Evolutionary conservation across 257 asterid species (phyloP).

Genomic region (Anisodus acutangulus): DNA sequence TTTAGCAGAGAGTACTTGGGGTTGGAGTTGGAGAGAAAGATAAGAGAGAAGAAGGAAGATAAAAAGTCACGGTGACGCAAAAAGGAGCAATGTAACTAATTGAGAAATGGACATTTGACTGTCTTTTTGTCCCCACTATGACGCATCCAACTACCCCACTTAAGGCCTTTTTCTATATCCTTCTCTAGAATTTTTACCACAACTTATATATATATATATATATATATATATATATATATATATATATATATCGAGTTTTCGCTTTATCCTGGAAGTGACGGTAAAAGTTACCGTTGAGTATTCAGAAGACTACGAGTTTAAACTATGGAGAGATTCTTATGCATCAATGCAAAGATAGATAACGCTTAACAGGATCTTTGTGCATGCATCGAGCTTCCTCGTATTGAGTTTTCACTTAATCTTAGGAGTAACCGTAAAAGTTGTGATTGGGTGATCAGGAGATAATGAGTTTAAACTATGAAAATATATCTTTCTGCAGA

Average conservation of each 20-base stretch:
- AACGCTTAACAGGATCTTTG: too few relatives aligned
- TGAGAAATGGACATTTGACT: constrained; percentile 41
- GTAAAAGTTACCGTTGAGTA: too few relatives aligned
- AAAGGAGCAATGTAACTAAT: constrained; percentile 32
- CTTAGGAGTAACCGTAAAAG: not conserved
- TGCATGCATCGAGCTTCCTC: too few relatives aligned
- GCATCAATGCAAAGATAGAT: too few relatives aligned
- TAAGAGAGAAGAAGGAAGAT: not conserved
- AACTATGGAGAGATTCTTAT: too few relatives aligned
- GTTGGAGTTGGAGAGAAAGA: not conserved
- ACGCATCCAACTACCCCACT: constrained; percentile 44
- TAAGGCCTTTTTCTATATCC: not conserved
- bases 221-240: too few relatives aligned
- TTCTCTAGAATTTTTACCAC: not conserved
- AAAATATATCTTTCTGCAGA: not conserved
- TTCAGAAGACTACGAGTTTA: too few relatives aligned
- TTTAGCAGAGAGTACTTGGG: not conserved
- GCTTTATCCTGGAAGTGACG: too few relatives aligned
- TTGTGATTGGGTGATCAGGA: fast-evolving
- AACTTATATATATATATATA: not conserved
- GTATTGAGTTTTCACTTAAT: not conserved
- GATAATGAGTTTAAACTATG: not conserved
- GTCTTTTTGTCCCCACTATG: constrained; percentile 50
- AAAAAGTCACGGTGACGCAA: not conserved
- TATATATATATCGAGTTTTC: too few relatives aligned